A percentile compares a stretch with the other conserved stretches of the same genome.
phyloP scores from a whole-genome alignment of 2,329 filamentous ascomycete species.

The Aspergillus versicolor region DNA sequence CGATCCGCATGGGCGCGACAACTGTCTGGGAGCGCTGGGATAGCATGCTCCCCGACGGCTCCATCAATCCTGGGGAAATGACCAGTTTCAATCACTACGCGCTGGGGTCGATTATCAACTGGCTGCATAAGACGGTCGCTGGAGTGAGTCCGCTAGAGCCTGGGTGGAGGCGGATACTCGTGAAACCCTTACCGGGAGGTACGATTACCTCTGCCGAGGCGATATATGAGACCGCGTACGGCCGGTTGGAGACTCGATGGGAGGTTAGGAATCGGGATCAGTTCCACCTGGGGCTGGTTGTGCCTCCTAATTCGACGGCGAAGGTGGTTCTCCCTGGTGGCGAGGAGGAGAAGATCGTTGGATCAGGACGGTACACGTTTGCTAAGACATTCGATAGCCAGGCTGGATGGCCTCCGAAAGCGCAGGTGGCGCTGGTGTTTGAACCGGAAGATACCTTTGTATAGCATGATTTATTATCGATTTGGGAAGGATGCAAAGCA shows the following conservation, averaged over 20 bases:
- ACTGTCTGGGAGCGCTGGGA: slow-evolving; percentile 49
- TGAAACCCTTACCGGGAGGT: slow-evolving; percentile 33
- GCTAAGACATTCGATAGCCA: not conserved
- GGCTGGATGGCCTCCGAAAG: slow-evolving; percentile 3
- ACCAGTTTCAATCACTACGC: slow-evolving; percentile 47
- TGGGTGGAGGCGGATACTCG: slow-evolving; percentile 31
- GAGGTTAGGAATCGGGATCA: slow-evolving; percentile 2
- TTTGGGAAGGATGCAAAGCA: no score
- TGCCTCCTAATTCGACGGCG: slow-evolving; percentile 23
- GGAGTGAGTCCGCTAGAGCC: slow-evolving; percentile 26
- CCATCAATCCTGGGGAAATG: slow-evolving; percentile 43
- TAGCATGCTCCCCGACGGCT: slow-evolving; percentile 38
- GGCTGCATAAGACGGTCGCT: slow-evolving; percentile 34
- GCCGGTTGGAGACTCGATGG: slow-evolving; percentile 26
- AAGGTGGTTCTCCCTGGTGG: slow-evolving; percentile 18
- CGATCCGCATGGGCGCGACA: slow-evolving; percentile 42
- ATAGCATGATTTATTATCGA: not conserved
- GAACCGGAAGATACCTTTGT: not conserved
- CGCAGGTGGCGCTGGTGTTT: slow-evolving; percentile 2
- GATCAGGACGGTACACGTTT: slow-evolving; percentile 20
- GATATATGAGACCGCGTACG: slow-evolving; percentile 32
- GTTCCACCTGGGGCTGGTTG: slow-evolving; percentile 17
- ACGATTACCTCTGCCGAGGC: slow-evolving; percentile 30
- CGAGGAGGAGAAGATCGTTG: slow-evolving; percentile 8
- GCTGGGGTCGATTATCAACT: slow-evolving; percentile 39